These are phyloP conservation scores for Elsinoe fawcettii DNA, from an alignment of 2,329 filamentous ascomycete species.

Conservation along the genomic window DNA sequence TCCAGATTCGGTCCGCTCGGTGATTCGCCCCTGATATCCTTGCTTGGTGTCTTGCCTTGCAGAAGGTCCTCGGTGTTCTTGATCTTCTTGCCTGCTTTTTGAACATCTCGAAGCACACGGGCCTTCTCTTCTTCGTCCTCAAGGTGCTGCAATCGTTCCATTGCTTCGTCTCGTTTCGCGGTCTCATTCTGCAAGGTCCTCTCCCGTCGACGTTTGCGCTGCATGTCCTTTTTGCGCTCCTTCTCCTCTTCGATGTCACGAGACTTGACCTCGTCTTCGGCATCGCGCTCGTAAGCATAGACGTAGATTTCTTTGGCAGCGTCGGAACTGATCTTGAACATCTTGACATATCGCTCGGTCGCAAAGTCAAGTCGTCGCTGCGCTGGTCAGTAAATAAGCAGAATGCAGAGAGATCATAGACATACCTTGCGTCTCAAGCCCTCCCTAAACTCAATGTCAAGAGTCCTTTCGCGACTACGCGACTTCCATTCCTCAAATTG, in stretches of 20 bases:
- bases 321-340: slow-evolving; percentile 60
- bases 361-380: slow-evolving; percentile 53
- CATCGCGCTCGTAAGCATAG: slow-evolving; percentile 67
- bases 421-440: slow-evolving; percentile 55
- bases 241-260: slow-evolving; percentile 91
- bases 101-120: slow-evolving; percentile 75
- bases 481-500: slow-evolving; percentile 48
- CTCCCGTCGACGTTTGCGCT: slow-evolving; percentile 88
- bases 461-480: slow-evolving; percentile 56
- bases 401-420: not conserved
- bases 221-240: slow-evolving; percentile 99
- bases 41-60: slow-evolving; percentile 65
- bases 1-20: slow-evolving; percentile 72
- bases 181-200: slow-evolving; percentile 86
- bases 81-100: slow-evolving; percentile 86
- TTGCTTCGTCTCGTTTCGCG: slow-evolving; percentile 72
- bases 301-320: slow-evolving; percentile 70
- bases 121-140: slow-evolving; percentile 75
- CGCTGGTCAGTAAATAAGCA: slow-evolving; percentile 23
- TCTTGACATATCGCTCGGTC: slow-evolving; percentile 48
- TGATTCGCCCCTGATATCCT: slow-evolving; percentile 66
- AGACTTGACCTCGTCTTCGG: slow-evolving; percentile 77
- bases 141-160: slow-evolving; percentile 68
- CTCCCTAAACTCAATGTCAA: slow-evolving; percentile 59
- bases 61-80: slow-evolving; percentile 81